Evolutionary conservation across 2,329 filamentous ascomycete species (phyloP).

Genomic region (Apiospora arundinis): DNA sequence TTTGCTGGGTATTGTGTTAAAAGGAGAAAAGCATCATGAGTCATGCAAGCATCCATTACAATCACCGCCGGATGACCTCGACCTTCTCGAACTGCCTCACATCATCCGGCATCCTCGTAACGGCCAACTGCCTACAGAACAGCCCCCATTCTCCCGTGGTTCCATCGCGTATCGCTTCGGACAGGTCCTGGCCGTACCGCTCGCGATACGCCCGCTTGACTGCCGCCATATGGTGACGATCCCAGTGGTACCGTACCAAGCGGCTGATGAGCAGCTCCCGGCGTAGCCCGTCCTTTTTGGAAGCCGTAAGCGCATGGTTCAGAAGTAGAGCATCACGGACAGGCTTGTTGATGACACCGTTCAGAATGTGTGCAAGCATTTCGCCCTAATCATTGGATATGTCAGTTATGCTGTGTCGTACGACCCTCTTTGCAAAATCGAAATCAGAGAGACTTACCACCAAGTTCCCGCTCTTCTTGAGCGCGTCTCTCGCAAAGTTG

Average conservation of each 20-base stretch:
- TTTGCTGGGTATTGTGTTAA: not conserved
- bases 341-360: constrained; percentile 94
- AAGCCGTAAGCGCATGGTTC: constrained; percentile 84
- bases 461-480: constrained; percentile 88
- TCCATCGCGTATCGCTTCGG: constrained; percentile 79
- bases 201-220: constrained; percentile 82
- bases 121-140: constrained; percentile 76
- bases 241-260: constrained; percentile 92
- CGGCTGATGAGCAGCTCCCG: constrained; percentile 88
- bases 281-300: constrained; percentile 72
- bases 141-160: constrained; percentile 78
- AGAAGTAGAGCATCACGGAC: constrained; percentile 91
- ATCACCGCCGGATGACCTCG: constrained; percentile 30
- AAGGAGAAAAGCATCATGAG: not conserved
- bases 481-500: constrained; percentile 88
- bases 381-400: constrained; percentile 71
- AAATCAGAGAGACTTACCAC: constrained; percentile 72
- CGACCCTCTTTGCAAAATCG: not conserved
- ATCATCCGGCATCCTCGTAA: constrained; percentile 65
- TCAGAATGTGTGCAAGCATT: constrained; percentile 91
- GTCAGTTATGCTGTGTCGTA: constrained; percentile 17
- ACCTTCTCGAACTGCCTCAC: constrained; percentile 59
- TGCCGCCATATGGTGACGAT: constrained; percentile 77
- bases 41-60: not conserved
- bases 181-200: constrained; percentile 76